Base-by-base conservation (phyloP, 1,284 basidiomycete genomes). In the Trichosporon sp. region DNA sequence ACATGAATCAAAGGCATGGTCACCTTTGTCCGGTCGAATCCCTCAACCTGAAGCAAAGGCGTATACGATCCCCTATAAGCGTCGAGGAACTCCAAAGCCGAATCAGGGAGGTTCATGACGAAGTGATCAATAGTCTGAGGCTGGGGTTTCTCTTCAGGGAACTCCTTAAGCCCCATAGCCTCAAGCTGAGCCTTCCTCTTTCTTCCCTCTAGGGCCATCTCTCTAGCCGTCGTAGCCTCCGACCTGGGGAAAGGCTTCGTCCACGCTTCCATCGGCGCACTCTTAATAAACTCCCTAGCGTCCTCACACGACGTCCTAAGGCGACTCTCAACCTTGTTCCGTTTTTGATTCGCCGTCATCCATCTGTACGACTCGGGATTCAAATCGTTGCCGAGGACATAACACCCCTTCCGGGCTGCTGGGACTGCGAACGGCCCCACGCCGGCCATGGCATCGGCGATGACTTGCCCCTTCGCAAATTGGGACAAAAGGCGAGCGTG, bases 381-480 rank as follows among this genome's bases (percentile, higher is more conserved):
- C 59, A 99, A 81, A 78, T 99, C 96, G 71, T 98, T 99, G 16
- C 91, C 94, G 32, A 95, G 81, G 0, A 99, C 91, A 4, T 85
- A 88, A 71, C 90, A 91, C 1, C 92, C 91, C 71, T 90, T 91
- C 81, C 89, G 95, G 0, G 89, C 95, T 0, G 94, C 91, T 1
- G 96, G 96, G 9, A 99, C 81, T 1, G 92, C 91, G 77, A 99
- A 99, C 0, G 96, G 96, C 0, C 96, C 96, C 0, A 99, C 95
- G 13, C 96, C 96, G 1, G 96, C 96, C 81, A 99, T 96, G 23
- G 92, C 93, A 78, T 99, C 96, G 0, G 88, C 91, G 19, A 98
- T 71, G 19, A 87, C 87, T 62, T 94, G 89, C 19, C 86, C 83
- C 0, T 87, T 85, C 25, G 83, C 76, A 78, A 97, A 83, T 54